Conservation (phyloP, 129 eudicot genomes). For the Centella asiatica region DNA sequence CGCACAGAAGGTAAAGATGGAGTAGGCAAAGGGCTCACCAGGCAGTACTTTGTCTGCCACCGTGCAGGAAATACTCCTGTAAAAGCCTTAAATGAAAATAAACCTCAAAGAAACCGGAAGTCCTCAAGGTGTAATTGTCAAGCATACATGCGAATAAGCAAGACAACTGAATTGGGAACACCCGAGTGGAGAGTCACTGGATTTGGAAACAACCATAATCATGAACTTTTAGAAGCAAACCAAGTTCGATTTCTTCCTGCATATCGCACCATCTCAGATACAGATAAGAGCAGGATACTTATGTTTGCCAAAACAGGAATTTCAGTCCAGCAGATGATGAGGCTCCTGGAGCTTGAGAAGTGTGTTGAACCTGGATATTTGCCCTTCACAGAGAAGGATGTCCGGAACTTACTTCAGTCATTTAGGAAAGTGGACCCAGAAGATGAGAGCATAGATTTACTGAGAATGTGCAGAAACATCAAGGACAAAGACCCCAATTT, state of each 20-base stretch:
- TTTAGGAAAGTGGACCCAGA: constrained; percentile 87
- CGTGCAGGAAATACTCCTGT: constrained; percentile 96
- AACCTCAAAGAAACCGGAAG: constrained; percentile 88
- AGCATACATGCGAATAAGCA: constrained; percentile 96
- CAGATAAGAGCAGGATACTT: constrained; percentile 79
- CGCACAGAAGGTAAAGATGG: constrained; percentile 98
- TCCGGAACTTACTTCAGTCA: constrained; percentile 87
- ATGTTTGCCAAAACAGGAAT: constrained; percentile 98
- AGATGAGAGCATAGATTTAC: constrained; percentile 82
- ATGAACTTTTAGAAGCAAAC: constrained; percentile 78
- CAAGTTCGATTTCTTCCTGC: constrained; percentile 99
- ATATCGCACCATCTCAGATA: constrained; percentile 81
- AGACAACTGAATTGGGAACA: constrained; percentile 66
- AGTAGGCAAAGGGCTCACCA: constrained; percentile 94
- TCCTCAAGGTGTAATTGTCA: constrained; percentile 95
- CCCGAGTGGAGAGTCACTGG: constrained; percentile 98
- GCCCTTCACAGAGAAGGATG: constrained; percentile 94
- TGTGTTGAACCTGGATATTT: constrained; percentile 88
- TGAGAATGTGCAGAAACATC: constrained; percentile 88
- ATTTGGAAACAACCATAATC: constrained; percentile 86
- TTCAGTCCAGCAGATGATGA: constrained; percentile 98
- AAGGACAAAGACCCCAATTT: constrained; percentile 90
- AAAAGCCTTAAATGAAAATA: constrained; percentile 55
- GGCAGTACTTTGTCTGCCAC: constrained; percentile 98
- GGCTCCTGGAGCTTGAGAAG: constrained; percentile 96